Evolutionary conservation across 2,329 filamentous ascomycete species (phyloP).

Genomic region (Cercospora zeina): DNA sequence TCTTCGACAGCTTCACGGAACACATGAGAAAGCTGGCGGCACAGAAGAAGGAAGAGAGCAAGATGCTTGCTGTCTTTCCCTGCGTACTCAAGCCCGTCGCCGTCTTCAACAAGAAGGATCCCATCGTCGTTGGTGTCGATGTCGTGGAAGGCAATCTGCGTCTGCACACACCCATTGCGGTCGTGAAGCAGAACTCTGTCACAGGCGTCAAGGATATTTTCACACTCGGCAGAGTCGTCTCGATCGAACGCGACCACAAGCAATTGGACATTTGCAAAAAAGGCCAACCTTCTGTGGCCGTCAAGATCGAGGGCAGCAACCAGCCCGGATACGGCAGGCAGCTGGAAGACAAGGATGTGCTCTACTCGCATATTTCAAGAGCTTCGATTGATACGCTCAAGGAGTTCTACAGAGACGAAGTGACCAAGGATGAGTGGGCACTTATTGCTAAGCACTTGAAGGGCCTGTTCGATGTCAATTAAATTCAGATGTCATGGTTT

Average conservation of each 20-base stretch:
- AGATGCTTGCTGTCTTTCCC: constrained; percentile 94
- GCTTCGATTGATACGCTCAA: constrained; percentile 92
- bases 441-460: constrained; percentile 89
- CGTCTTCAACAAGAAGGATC: constrained; percentile 97
- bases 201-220: constrained; percentile 84
- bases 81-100: constrained; percentile 87
- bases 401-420: constrained; percentile 87
- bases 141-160: constrained; percentile 86
- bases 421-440: constrained; percentile 89
- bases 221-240: constrained; percentile 85
- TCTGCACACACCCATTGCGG: constrained; percentile 85
- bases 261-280: constrained; percentile 88
- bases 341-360: constrained; percentile 81
- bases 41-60: constrained; percentile 94
- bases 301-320: constrained; percentile 94
- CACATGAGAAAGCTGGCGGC: constrained; percentile 86
- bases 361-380: constrained; percentile 87
- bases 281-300: constrained; percentile 91
- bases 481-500: neutral
- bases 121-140: constrained; percentile 94
- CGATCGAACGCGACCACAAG: constrained; percentile 98
- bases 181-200: constrained; percentile 75
- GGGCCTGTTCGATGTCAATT: constrained; percentile 75
- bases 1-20: constrained; percentile 94
- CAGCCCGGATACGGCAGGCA: constrained; percentile 95